phyloP scores from a whole-genome alignment of 2,329 filamentous ascomycete genomes.

The Calonectria hawksworthii region DNA sequence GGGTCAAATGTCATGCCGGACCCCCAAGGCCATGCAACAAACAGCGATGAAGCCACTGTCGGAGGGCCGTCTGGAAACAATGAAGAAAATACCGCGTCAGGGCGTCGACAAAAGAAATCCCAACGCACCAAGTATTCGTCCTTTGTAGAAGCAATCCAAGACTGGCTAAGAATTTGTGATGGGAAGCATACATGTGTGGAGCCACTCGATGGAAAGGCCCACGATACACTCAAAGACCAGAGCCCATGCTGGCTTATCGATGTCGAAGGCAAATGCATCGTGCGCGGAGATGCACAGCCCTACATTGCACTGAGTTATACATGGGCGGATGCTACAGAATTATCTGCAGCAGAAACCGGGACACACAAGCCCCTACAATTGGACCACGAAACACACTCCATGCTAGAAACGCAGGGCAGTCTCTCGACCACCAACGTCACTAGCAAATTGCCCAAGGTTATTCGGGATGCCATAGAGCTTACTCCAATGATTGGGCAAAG shows the following conservation, averaged over 20 bases:
- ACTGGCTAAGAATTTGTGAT: not conserved
- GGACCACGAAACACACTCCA: not conserved
- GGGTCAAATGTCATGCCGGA: not conserved
- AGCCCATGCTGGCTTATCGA: not conserved
- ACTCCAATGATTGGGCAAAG: not conserved
- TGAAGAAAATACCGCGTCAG: not conserved
- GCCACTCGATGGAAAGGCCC: not conserved
- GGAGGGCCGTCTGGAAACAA: not conserved
- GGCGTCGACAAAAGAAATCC: not conserved
- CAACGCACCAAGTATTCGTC: not conserved
- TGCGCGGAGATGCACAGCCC: not conserved
- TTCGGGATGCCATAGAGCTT: slow-evolving; percentile 5
- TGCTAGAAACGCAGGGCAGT: not conserved
- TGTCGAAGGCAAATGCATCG: not conserved
- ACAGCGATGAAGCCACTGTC: not conserved
- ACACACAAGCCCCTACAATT: not conserved
- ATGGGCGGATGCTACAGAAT: not conserved
- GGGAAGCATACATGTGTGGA: not conserved
- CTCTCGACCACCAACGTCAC: not conserved
- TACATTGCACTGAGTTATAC: not conserved
- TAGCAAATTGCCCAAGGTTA: not conserved
- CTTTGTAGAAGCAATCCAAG: not conserved
- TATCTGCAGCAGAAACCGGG: not conserved
- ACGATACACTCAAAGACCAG: not conserved
- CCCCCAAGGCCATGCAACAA: not conserved